Conservation (phyloP, 2,329 filamentous ascomycete genomes). For the Mycosphaerelloides madeirae region DNA sequence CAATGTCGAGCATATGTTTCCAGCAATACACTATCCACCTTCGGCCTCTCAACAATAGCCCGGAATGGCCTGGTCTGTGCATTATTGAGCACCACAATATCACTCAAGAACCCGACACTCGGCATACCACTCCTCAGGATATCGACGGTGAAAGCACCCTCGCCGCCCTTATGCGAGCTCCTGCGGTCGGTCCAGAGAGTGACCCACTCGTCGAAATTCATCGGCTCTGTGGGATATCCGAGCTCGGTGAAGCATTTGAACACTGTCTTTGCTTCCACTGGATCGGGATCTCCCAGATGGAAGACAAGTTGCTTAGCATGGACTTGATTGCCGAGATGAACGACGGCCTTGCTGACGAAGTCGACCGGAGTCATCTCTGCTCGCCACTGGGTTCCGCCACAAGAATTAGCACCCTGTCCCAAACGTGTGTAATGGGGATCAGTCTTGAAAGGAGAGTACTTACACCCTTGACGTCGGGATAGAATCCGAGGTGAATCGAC, state of each 20-base stretch:
- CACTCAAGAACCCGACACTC: constrained; percentile 63
- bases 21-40: constrained; percentile 64
- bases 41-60: constrained; percentile 58
- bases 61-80: constrained; percentile 59
- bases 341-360: constrained; percentile 70
- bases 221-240: constrained; percentile 63
- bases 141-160: constrained; percentile 71
- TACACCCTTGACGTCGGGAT: constrained; percentile 66
- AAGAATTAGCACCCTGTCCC: too few relatives aligned
- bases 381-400: too few relatives aligned
- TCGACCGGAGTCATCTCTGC: constrained; percentile 82
- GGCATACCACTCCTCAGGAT: constrained; percentile 80
- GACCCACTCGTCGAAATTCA: constrained; percentile 71
- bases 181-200: constrained; percentile 67
- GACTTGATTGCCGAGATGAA: constrained; percentile 62
- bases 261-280: constrained; percentile 60
- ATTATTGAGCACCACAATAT: constrained; percentile 70
- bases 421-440: too few relatives aligned
- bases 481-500: constrained; percentile 66
- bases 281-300: constrained; percentile 69
- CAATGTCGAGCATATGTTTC: constrained; percentile 77
- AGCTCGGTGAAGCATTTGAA: constrained; percentile 62
- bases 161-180: constrained; percentile 58
- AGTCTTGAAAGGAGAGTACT: too few relatives aligned
- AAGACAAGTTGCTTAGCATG: constrained; percentile 62